Percentiles rank a stretch among this genome's conserved stretches.
Conservation (phyloP, 257 asterid genomes). For the Solanum peruvianum region DNA sequence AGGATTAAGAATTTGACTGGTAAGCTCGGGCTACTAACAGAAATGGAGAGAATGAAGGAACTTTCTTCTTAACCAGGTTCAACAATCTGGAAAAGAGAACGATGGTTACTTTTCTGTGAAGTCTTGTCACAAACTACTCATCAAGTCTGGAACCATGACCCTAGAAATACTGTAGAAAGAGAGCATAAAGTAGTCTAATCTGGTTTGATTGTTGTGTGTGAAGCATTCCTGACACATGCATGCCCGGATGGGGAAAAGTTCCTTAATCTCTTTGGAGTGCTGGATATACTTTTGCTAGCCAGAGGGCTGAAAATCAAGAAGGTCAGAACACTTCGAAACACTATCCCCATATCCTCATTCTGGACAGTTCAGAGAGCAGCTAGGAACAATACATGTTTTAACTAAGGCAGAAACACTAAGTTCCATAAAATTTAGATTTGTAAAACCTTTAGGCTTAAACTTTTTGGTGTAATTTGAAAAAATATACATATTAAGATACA, state of each 20-base stretch:
- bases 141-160: neutral
- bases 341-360: neutral
- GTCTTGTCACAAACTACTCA: neutral
- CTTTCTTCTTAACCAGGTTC: neutral
- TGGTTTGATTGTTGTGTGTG: neutral
- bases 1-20: neutral
- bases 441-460: neutral
- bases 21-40: neutral
- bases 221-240: neutral
- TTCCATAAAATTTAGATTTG: neutral
- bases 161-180: neutral
- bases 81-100: neutral
- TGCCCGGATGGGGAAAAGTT: neutral
- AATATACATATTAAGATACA: neutral
- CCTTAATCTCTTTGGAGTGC: neutral
- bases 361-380: neutral
- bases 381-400: neutral
- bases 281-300: neutral
- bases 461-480: neutral
- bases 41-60: neutral
- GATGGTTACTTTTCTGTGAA: neutral
- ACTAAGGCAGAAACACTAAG: neutral
- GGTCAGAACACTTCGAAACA: neutral
- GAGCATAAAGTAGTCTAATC: neutral
- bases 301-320: neutral